phyloP scores from a whole-genome alignment of 805 yeast genomes.

The Candida andamanensis region DNA sequence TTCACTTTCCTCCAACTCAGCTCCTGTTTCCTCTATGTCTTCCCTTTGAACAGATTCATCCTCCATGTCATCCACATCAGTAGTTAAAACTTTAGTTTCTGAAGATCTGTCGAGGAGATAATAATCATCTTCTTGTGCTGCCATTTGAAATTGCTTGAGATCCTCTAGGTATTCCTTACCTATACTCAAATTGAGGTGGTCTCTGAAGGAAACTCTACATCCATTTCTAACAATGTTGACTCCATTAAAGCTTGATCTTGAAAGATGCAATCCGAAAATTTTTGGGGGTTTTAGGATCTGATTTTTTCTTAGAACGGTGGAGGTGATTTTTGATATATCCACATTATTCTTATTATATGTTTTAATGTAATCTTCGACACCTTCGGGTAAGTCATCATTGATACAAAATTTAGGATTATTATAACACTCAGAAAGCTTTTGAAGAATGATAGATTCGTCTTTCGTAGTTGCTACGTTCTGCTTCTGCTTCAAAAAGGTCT shows the following conservation, averaged over 20 bases:
- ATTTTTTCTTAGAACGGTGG: slow-evolving; percentile 65
- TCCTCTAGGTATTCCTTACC: slow-evolving; percentile 38
- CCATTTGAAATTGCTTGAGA: slow-evolving; percentile 28
- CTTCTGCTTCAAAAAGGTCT: slow-evolving; percentile 20
- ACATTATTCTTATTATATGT: slow-evolving; percentile 41
- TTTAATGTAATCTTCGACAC: slow-evolving; percentile 43
- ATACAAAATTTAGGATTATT: slow-evolving; percentile 40
- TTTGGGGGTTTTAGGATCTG: slow-evolving; percentile 63
- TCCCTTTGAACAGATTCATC: slow-evolving; percentile 32
- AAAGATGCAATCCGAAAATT: slow-evolving; percentile 72
- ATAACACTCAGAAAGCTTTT: slow-evolving; percentile 33
- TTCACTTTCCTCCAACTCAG: slow-evolving; percentile 15
- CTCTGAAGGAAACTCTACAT: slow-evolving; percentile 65
- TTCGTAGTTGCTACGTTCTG: slow-evolving; percentile 16
- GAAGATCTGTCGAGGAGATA: slow-evolving; percentile 9
- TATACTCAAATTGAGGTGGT: slow-evolving; percentile 44
- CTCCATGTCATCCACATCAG: slow-evolving; percentile 26
- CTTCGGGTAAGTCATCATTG: slow-evolving; percentile 60
- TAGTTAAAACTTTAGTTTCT: slow-evolving; percentile 21
- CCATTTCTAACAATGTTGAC: slow-evolving; percentile 66
- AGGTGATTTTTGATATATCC: slow-evolving; percentile 43
- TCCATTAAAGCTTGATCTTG: slow-evolving; percentile 74
- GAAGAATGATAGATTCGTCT: slow-evolving; percentile 13
- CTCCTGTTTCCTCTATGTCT: slow-evolving; percentile 32
- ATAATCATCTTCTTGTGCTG: slow-evolving; percentile 15